phyloP scores from a whole-genome alignment of 1,284 basidiomycete genomes.

The Kwoniella shivajii region DNA sequence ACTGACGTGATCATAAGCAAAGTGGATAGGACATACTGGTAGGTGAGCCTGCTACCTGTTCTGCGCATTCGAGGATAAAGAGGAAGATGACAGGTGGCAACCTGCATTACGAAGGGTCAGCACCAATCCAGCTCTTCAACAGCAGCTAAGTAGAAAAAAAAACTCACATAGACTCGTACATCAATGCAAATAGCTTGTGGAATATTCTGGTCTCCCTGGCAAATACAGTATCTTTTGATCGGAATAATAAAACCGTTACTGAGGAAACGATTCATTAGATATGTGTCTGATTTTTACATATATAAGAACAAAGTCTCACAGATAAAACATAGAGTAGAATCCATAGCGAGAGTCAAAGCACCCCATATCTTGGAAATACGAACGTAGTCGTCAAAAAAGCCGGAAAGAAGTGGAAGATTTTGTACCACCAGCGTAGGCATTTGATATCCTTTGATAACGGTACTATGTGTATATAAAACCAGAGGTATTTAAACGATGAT shows the following conservation, averaged over 20 bases:
- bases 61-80: conserved; percentile 6
- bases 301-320: not conserved
- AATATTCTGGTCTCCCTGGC: conserved; percentile 6
- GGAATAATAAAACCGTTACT: conserved; percentile 12
- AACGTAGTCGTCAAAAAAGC: not conserved
- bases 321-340: not conserved
- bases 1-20: not conserved
- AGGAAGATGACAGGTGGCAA: conserved; percentile 17
- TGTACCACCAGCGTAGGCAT: not conserved
- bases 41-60: not conserved
- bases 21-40: conserved; percentile 1
- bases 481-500: too few relatives aligned
- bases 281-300: too few relatives aligned
- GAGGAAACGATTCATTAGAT: not conserved
- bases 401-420: not conserved
- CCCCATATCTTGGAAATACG: not conserved
- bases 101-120: too few relatives aligned
- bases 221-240: conserved; percentile 16
- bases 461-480: too few relatives aligned
- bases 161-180: conserved; percentile 17
- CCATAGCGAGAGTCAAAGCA: conserved; percentile 2
- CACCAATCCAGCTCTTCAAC: too few relatives aligned
- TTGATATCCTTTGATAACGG: not conserved
- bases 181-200: conserved; percentile 10
- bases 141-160: too few relatives aligned